phyloP scores from a whole-genome alignment of 768 basidiomycete species.

The Termitomyces sp. region DNA sequence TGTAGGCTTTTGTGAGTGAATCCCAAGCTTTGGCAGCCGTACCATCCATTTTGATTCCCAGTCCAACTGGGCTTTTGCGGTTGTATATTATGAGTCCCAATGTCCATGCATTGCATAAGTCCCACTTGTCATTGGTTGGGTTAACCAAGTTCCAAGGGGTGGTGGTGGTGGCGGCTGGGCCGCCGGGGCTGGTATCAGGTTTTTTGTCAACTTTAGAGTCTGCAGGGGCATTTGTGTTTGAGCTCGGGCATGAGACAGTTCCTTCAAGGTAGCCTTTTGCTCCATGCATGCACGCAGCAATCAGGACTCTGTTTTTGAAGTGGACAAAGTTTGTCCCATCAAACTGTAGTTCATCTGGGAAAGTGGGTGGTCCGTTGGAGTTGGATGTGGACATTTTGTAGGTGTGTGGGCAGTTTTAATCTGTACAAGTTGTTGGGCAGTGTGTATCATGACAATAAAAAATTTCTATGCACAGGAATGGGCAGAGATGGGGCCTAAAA shows the following conservation, averaged over 20 bases:
- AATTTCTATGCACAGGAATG: not conserved
- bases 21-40: constrained; percentile 17
- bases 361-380: not conserved
- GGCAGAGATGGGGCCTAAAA: not conserved
- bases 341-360: not conserved
- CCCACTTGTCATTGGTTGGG: too few species aligned
- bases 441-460: not conserved
- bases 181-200: too few species aligned
- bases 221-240: too few species aligned
- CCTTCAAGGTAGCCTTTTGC: not conserved
- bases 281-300: not conserved
- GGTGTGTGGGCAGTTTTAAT: not conserved
- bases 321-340: too few species aligned
- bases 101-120: not conserved
- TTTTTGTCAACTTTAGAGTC: too few species aligned
- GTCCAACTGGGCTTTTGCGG: constrained; percentile 14
- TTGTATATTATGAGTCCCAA: constrained; percentile 15
- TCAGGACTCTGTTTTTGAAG: not conserved
- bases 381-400: not conserved
- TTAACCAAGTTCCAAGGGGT: not conserved
- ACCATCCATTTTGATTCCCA: constrained; percentile 8
- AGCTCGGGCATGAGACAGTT: not conserved
- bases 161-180: not conserved
- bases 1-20: constrained; percentile 12
- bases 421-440: not conserved